These are phyloP conservation scores for Pascua sp. DNA, from an alignment of 1,284 basidiomycete species.

Conservation along the genomic window DNA sequence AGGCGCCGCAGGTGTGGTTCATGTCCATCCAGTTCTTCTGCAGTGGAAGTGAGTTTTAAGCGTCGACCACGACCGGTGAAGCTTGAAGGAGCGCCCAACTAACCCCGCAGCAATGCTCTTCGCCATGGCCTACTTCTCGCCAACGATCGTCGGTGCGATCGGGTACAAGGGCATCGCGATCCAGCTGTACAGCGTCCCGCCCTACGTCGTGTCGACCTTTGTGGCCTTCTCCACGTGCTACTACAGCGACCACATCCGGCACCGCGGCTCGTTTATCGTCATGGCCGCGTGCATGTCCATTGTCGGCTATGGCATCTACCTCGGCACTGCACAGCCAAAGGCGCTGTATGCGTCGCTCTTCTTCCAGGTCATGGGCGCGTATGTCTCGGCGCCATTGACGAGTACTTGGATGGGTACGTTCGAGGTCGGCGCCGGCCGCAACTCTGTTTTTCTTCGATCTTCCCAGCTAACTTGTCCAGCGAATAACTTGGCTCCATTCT, in stretches of 20 bases:
- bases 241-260: constrained; percentile 56
- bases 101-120: constrained; percentile 44
- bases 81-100: too few species aligned
- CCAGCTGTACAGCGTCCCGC: constrained; percentile 55
- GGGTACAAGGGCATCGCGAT: constrained; percentile 49
- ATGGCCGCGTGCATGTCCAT: constrained; percentile 26
- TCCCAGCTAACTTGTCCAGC: constrained; percentile 24
- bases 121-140: constrained; percentile 53
- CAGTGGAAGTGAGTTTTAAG: constrained; percentile 31
- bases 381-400: constrained; percentile 31
- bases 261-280: constrained; percentile 50
- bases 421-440: too few species aligned
- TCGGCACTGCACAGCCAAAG: constrained; percentile 24
- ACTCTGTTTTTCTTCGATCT: too few species aligned
- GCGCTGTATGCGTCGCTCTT: constrained; percentile 43
- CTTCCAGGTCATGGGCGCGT: constrained; percentile 43
- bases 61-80: too few species aligned
- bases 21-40: constrained; percentile 25
- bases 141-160: constrained; percentile 54
- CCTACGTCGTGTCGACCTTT: constrained; percentile 56
- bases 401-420: constrained; percentile 34
- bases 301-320: constrained; percentile 41
- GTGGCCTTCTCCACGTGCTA: constrained; percentile 55
- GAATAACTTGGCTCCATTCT: constrained; percentile 60
- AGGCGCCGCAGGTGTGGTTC: constrained; percentile 26